These are phyloP conservation scores for Leccinum barrowsii DNA, from an alignment of 768 basidiomycete species.

Conservation along the genomic window DNA sequence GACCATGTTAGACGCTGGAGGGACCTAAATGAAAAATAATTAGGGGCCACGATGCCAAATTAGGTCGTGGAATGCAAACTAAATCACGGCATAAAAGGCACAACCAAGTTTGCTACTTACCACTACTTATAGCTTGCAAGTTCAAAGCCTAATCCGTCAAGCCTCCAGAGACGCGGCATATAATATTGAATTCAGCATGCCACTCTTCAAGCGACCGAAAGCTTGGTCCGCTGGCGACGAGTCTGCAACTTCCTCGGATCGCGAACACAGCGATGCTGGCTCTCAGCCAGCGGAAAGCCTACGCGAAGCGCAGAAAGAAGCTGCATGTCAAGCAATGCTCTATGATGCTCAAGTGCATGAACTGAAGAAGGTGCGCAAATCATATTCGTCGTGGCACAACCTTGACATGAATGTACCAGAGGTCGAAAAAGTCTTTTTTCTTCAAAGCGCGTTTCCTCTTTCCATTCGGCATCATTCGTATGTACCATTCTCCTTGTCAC, in stretches of 20 bases:
- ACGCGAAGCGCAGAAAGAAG: constrained; percentile 20
- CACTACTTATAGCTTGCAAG: background rate
- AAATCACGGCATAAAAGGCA: too few relatives aligned
- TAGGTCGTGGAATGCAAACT: background rate
- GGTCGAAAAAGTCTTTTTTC: constrained; percentile 16
- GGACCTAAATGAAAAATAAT: too few relatives aligned
- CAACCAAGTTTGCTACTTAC: background rate
- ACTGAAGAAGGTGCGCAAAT: constrained; percentile 16
- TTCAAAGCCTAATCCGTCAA: background rate
- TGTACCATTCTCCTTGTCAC: constrained; percentile 24
- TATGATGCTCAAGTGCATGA: constrained; percentile 27
- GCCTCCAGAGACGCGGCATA: background rate
- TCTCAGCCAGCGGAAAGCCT: constrained; percentile 1
- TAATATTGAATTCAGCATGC: constrained; percentile 22
- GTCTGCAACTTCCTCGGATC: constrained; percentile 12
- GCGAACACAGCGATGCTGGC: constrained; percentile 6
- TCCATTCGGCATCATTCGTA: constrained; percentile 61
- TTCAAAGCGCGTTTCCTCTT: constrained; percentile 56
- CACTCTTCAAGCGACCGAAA: constrained; percentile 32
- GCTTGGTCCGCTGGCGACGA: constrained; percentile 22
- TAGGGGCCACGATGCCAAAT: background rate
- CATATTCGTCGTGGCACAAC: too few relatives aligned
- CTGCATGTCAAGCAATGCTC: constrained; percentile 21
- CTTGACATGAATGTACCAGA: constrained; percentile 8
- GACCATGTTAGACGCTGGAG: too few relatives aligned